Conservation (phyloP, 2,329 filamentous ascomycete species). For the Lachnellula subtilissima region DNA sequence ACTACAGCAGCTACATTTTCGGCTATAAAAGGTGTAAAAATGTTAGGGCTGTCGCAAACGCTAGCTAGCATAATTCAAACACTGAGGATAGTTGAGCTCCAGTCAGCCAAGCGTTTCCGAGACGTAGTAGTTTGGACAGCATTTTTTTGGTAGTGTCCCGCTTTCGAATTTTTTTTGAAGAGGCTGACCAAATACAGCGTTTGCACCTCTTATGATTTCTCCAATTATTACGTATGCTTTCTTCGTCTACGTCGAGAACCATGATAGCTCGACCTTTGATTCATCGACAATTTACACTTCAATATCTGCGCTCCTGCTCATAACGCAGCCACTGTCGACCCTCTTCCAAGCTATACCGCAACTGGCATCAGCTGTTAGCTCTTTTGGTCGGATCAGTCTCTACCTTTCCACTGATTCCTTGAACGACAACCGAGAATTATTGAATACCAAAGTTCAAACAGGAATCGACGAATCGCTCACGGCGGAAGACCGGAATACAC, state of each 20-base stretch:
- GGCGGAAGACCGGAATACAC: too few relatives aligned
- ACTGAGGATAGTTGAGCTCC: not conserved
- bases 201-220: not conserved
- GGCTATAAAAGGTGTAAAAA: not conserved
- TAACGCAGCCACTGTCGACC: not conserved
- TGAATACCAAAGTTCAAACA: too few relatives aligned
- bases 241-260: not conserved
- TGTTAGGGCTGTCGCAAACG: not conserved
- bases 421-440: not conserved
- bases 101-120: not conserved
- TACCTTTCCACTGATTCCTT: not conserved
- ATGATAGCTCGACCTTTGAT: not conserved
- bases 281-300: not conserved
- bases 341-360: not conserved
- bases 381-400: not conserved
- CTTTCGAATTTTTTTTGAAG: not conserved
- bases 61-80: not conserved
- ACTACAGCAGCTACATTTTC: not conserved
- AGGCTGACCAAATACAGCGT: not conserved
- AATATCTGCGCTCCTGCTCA: not conserved
- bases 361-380: not conserved
- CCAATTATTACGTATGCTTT: not conserved
- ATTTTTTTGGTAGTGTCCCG: not conserved
- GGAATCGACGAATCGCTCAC: too few relatives aligned
- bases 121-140: not conserved